A percentile compares a stretch with the other conserved stretches of the same genome.
These are phyloP conservation scores for Entomophthora muscae DNA, from an alignment of 371 early-diverging fungal genomes.

Conservation along the genomic window DNA sequence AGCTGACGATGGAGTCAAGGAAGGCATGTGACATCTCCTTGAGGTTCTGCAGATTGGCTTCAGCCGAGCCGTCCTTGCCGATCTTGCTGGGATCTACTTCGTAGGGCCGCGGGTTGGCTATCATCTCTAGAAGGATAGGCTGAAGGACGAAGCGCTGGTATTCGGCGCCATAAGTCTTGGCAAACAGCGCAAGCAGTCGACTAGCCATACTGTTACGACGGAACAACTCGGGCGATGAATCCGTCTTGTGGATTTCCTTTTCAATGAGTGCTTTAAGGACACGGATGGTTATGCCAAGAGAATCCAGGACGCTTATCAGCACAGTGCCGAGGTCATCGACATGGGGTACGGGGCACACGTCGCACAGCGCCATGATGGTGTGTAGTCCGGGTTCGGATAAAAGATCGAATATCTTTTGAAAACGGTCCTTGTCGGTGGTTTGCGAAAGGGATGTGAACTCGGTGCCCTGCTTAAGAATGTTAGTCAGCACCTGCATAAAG, in stretches of 20 bases:
- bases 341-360: conserved; percentile 70
- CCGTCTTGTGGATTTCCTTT: conserved; percentile 60
- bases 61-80: conserved; percentile 33
- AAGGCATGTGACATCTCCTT: conserved; percentile 53
- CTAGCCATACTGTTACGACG: conserved; percentile 84
- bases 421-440: conserved; percentile 49
- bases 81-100: conserved; percentile 73
- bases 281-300: conserved; percentile 42
- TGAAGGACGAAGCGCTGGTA: conserved; percentile 66
- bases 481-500: conserved; percentile 83
- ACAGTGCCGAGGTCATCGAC: conserved; percentile 71
- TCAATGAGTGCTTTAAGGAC: conserved; percentile 66
- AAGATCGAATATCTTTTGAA: conserved; percentile 52
- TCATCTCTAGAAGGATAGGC: conserved; percentile 40
- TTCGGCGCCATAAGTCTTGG: conserved; percentile 58
- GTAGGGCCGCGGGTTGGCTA: conserved; percentile 31
- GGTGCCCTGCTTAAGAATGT: conserved; percentile 71
- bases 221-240: conserved; percentile 48
- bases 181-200: conserved; percentile 61
- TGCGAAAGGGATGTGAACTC: conserved; percentile 70
- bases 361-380: conserved; percentile 62
- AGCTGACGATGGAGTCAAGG: conserved; percentile 65
- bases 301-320: conserved; percentile 61
- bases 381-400: conserved; percentile 43
- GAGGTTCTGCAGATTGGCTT: conserved; percentile 60